Conservation (phyloP, 1,284 basidiomycete genomes). For the Leccinum pachyderme region DNA sequence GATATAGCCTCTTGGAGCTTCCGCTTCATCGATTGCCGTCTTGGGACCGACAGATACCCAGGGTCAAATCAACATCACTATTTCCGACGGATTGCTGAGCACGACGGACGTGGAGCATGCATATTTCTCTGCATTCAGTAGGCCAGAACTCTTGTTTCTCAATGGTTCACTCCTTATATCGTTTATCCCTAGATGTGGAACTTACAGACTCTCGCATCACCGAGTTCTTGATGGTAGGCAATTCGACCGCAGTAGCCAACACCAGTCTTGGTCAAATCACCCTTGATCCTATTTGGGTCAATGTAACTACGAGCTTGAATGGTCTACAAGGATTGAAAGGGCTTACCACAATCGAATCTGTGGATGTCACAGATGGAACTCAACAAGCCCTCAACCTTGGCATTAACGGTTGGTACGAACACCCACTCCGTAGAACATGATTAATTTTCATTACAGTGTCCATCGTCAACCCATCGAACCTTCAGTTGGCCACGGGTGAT, state of each 20-base stretch:
- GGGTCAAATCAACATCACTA: slow-evolving; percentile 67
- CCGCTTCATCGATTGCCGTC: slow-evolving; percentile 53
- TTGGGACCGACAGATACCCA: slow-evolving; percentile 55
- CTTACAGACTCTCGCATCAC: slow-evolving; percentile 47
- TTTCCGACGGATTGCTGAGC: slow-evolving; percentile 54
- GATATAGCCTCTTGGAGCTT: slow-evolving; percentile 55
- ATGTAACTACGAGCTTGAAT: slow-evolving; percentile 64
- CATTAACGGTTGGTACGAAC: slow-evolving; percentile 47
- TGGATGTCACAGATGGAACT: slow-evolving; percentile 73
- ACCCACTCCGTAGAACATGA: neutral
- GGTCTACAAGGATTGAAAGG: slow-evolving; percentile 66
- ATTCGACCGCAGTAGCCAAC: slow-evolving; percentile 63
- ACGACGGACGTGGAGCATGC: slow-evolving; percentile 51
- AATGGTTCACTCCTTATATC: slow-evolving; percentile 1
- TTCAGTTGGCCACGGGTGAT: slow-evolving; percentile 61
- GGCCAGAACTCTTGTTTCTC: slow-evolving; percentile 17
- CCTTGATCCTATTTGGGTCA: slow-evolving; percentile 73
- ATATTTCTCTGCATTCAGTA: slow-evolving; percentile 59
- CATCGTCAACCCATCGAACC: slow-evolving; percentile 73
- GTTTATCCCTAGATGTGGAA: slow-evolving; percentile 42
- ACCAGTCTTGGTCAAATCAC: slow-evolving; percentile 68
- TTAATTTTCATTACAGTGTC: slow-evolving; percentile 39
- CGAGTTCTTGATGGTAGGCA: slow-evolving; percentile 62
- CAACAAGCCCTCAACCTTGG: slow-evolving; percentile 57
- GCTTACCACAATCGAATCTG: slow-evolving; percentile 55